These are phyloP conservation scores for Sporothrix inflata DNA, from an alignment of 2,329 filamentous ascomycete genomes.

Conservation along the genomic window DNA sequence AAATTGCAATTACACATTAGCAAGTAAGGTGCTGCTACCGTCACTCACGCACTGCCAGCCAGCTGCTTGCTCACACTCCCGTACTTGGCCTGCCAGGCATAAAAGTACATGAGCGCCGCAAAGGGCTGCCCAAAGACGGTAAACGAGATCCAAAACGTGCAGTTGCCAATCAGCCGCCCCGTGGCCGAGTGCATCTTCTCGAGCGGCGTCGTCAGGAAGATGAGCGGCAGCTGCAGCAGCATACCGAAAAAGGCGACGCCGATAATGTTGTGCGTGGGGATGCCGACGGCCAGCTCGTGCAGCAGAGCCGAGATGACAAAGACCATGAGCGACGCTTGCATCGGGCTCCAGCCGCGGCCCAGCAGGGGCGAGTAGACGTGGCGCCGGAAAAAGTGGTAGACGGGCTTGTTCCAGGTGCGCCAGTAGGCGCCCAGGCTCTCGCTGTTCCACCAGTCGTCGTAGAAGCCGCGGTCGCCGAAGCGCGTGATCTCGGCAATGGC, in stretches of 20 bases:
- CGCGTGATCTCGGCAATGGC: constrained; percentile 85
- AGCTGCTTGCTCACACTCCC: constrained; percentile 68
- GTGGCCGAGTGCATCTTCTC: constrained; percentile 76
- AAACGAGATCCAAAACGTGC: constrained; percentile 95
- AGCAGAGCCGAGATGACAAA: constrained; percentile 87
- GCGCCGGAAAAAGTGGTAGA: constrained; percentile 94
- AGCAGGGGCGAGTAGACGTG: constrained; percentile 90
- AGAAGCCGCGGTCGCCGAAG: constrained; percentile 93
- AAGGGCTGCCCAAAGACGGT: constrained; percentile 94
- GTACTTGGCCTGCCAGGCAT: constrained; percentile 98
- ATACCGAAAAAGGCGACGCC: constrained; percentile 93
- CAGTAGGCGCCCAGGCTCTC: constrained; percentile 85
- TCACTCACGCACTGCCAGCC: not conserved
- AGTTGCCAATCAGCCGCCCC: constrained; percentile 83
- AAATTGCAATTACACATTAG: not conserved
- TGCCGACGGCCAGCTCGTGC: constrained; percentile 89
- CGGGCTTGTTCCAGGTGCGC: constrained; percentile 97
- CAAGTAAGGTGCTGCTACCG: too few species aligned
- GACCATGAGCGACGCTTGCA: constrained; percentile 74
- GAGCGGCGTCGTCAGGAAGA: constrained; percentile 75
- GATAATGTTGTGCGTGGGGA: constrained; percentile 92
- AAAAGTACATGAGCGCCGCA: constrained; percentile 91
- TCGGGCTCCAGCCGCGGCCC: constrained; percentile 76
- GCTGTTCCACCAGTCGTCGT: constrained; percentile 98
- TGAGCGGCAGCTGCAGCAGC: constrained; percentile 89